Percentiles rank a stretch among this genome's conserved stretches.
These are phyloP conservation scores for Colletotrichum graminicola DNA, from an alignment of 2,329 filamentous ascomycete genomes.

Conservation along the genomic window DNA sequence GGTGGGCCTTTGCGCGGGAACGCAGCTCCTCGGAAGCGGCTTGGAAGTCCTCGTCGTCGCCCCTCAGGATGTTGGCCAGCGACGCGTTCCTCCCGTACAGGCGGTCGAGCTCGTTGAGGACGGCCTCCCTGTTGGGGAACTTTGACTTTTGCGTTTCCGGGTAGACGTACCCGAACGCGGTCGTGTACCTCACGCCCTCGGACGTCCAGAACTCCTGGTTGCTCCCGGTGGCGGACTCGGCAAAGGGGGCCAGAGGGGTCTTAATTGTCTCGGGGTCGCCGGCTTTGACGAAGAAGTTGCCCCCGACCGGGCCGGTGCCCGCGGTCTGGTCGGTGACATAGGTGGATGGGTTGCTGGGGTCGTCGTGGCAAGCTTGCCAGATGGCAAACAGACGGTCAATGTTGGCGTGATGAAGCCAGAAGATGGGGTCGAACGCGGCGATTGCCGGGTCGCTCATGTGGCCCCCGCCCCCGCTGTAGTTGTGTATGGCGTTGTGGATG, in stretches of 20 bases:
- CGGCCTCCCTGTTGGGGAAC: slow-evolving; percentile 39
- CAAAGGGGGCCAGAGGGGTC: slow-evolving; percentile 47
- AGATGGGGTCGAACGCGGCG: slow-evolving; percentile 73
- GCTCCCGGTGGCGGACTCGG: slow-evolving; percentile 11
- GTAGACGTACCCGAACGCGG: slow-evolving; percentile 48
- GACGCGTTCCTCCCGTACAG: slow-evolving; percentile 35
- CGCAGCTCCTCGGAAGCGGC: slow-evolving; percentile 21
- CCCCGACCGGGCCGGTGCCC: slow-evolving; percentile 22
- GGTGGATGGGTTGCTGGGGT: slow-evolving; percentile 25
- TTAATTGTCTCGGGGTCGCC: slow-evolving; percentile 44
- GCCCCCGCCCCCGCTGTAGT: slow-evolving; percentile 51
- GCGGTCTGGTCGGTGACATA: slow-evolving; percentile 27
- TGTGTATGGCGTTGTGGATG: slow-evolving; percentile 56
- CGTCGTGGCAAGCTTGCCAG: slow-evolving; percentile 38
- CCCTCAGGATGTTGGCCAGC: slow-evolving; percentile 35
- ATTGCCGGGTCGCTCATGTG: slow-evolving; percentile 63
- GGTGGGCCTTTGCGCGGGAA: slow-evolving; percentile 25
- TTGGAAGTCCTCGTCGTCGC: slow-evolving; percentile 15
- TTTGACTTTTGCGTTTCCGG: slow-evolving; percentile 47
- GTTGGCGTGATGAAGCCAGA: slow-evolving; percentile 60
- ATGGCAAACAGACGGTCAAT: slow-evolving; percentile 39
- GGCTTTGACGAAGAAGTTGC: slow-evolving; percentile 49
- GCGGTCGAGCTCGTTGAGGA: slow-evolving; percentile 41
- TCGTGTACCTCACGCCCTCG: slow-evolving; percentile 45
- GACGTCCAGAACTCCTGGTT: slow-evolving; percentile 48